Percentiles rank a stretch among this genome's conserved stretches.
Evolutionary conservation across 2,329 filamentous ascomycete species (phyloP).

Genomic region (Penicillium sclerotigenum): DNA sequence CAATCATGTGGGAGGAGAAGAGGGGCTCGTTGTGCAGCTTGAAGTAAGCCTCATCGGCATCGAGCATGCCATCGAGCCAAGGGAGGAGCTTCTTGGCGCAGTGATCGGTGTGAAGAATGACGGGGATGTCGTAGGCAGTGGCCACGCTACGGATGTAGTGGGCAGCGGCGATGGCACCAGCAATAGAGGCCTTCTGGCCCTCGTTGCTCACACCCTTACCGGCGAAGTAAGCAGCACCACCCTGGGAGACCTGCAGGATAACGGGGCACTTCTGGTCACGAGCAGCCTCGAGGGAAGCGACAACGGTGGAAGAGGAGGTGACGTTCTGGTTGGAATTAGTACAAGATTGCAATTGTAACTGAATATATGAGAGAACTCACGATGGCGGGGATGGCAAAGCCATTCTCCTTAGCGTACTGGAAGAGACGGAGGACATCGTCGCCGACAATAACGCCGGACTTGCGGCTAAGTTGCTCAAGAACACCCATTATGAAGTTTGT

Average conservation of each 20-base stretch:
- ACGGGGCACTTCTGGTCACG: slow-evolving; percentile 87
- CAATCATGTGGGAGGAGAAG: slow-evolving; percentile 98
- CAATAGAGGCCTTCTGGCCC: slow-evolving; percentile 83
- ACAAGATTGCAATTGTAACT: background rate
- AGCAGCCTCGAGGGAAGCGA: slow-evolving; percentile 89
- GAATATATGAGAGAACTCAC: slow-evolving; percentile 43
- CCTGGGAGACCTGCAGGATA: slow-evolving; percentile 90
- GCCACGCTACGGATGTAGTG: slow-evolving; percentile 91
- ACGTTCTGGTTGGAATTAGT: slow-evolving; percentile 60
- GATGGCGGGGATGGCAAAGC: slow-evolving; percentile 84
- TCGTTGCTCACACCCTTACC: slow-evolving; percentile 82
- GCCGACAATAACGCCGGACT: slow-evolving; percentile 64
- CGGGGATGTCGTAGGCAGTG: slow-evolving; percentile 81
- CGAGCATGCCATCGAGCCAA: slow-evolving; percentile 94
- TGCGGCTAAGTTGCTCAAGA: slow-evolving; percentile 58
- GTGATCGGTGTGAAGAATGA: slow-evolving; percentile 95
- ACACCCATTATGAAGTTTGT: slow-evolving; percentile 40
- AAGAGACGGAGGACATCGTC: slow-evolving; percentile 72
- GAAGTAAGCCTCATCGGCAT: slow-evolving; percentile 92
- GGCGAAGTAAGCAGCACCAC: slow-evolving; percentile 88
- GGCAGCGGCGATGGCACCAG: slow-evolving; percentile 81
- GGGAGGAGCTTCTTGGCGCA: slow-evolving; percentile 99
- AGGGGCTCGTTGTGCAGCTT: slow-evolving; percentile 88
- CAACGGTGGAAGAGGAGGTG: slow-evolving; percentile 83
- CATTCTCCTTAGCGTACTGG: slow-evolving; percentile 81